Conservation (phyloP, 2,329 filamentous ascomycete species). For the Aspergillus quadricinctus region DNA sequence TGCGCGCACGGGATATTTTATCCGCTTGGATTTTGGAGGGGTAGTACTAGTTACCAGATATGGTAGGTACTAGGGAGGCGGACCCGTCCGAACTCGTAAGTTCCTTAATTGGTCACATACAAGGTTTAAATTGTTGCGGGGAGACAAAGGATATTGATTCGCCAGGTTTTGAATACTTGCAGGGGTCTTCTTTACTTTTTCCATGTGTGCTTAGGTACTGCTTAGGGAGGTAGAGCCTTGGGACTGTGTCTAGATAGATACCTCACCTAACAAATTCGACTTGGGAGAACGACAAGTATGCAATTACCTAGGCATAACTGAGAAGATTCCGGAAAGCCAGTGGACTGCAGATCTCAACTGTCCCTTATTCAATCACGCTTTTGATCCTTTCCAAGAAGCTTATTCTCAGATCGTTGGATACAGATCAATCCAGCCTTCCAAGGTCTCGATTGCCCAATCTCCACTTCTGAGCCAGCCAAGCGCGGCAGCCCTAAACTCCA, state of each 20-base stretch:
- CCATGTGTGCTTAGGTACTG: background rate
- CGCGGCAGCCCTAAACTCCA: background rate
- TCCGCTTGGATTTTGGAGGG: background rate
- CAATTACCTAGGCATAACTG: background rate
- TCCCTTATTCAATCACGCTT: background rate
- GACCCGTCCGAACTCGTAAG: background rate
- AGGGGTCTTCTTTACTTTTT: background rate
- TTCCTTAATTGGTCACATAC: background rate
- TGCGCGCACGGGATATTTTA: background rate
- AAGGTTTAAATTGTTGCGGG: background rate
- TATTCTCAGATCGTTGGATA: background rate
- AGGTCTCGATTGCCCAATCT: background rate
- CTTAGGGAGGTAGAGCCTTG: background rate
- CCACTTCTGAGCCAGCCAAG: background rate
- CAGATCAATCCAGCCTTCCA: background rate
- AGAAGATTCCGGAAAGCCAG: background rate
- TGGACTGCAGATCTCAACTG: background rate
- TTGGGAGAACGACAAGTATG: background rate
- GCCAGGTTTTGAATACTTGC: conserved; percentile 4
- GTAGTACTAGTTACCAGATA: background rate
- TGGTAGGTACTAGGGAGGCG: background rate
- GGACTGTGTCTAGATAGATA: too few relatives aligned
- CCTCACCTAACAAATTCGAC: too few relatives aligned
- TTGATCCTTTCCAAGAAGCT: background rate
- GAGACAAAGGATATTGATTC: conserved; percentile 3